Conservation (phyloP, 1,284 basidiomycete species). For the Paramarasmius palmivorus region DNA sequence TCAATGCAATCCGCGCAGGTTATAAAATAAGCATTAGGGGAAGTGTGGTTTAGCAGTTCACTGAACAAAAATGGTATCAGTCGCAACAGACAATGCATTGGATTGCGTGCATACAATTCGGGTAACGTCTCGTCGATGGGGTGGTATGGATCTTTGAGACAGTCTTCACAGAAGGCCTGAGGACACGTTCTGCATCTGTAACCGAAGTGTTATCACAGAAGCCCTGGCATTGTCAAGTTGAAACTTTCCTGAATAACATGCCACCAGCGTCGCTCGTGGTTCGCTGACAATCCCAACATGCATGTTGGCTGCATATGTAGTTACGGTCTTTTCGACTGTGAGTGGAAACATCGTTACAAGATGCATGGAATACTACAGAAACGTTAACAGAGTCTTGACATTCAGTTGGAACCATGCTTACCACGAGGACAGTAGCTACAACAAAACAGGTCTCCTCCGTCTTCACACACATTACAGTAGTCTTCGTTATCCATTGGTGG, state of each 20-base stretch:
- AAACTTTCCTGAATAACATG: conserved; percentile 48
- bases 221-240: not conserved
- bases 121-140: conserved; percentile 54
- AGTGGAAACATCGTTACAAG: conserved; percentile 40
- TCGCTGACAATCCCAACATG: conserved; percentile 42
- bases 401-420: conserved; percentile 21
- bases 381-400: not conserved
- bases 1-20: conserved; percentile 46
- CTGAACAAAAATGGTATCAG: conserved; percentile 26
- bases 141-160: conserved; percentile 50
- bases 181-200: conserved; percentile 62
- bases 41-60: conserved; percentile 38
- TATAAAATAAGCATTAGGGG: conserved; percentile 44
- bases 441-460: conserved; percentile 53
- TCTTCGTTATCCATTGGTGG: conserved; percentile 49
- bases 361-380: conserved; percentile 48
- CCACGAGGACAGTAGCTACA: conserved; percentile 56
- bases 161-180: conserved; percentile 62
- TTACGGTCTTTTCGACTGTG: conserved; percentile 25
- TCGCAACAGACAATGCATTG: not conserved
- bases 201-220: not conserved
- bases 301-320: conserved; percentile 50
- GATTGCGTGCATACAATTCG: conserved; percentile 49
- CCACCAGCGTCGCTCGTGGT: conserved; percentile 46
- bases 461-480: conserved; percentile 57